Evolutionary conservation across 2,329 filamentous ascomycete genomes (phyloP), one percentile per base, ranked within the genome.

Genomic region (Bisporella sp.): DNA sequence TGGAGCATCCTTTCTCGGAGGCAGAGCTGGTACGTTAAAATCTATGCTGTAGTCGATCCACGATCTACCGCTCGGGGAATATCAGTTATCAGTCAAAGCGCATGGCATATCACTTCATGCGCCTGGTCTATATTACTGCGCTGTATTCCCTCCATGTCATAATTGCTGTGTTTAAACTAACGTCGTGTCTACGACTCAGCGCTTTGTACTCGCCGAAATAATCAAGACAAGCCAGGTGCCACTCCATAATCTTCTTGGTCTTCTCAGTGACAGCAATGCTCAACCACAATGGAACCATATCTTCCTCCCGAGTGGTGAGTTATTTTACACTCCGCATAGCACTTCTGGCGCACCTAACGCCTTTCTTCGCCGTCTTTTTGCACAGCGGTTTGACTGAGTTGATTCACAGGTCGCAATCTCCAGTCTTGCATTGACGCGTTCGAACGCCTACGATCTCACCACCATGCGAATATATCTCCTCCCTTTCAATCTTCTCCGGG

Each of bases 191-290:
- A 30, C 45, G n/a, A 37, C 30, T 40, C 44, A 66, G 63, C 63
- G 62, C 51, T 70, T 71, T 59, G 63, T 78, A 50, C 69, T 78
- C 56, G 71, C 74, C 58, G 75, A 78, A 61, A 71, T 75, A 55
- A 66, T 78, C 57, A 78, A 75, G 61, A 67, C 66, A 41, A 68
- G 69, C 50, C 64, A 67, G 41, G 65, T 75, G 49, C 65, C 70
- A 41, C 67, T 71, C 53, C 67, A 69, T 50, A 63, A 73, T 56
- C 68, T 77, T 55, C 67, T 72, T 55, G 63, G 28, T 9, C 21
- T 63, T 55, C 68, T 77, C 55, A 65, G 67, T 54, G 68, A 72
- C 47, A 58, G 62, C 51, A 67, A 68, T 55, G 64, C 73, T 54
- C 66, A 68, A 57, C 73, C 73, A 50, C 66, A 66, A 58, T 78